Conservation (phyloP, 345 rosid species). For the Trapa bicornis region DNA sequence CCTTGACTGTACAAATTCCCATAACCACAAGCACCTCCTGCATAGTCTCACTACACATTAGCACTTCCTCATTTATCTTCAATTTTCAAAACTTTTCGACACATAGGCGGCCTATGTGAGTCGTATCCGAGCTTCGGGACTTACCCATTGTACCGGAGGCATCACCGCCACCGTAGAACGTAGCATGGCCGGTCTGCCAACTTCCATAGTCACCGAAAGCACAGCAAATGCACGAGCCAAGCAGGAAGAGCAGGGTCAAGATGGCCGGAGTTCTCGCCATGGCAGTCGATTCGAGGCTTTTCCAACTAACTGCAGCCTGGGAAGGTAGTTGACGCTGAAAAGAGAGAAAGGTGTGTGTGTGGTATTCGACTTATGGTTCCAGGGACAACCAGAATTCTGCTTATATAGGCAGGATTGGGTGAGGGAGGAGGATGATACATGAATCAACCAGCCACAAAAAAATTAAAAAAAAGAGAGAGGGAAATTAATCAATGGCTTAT, state of each 20-base stretch:
- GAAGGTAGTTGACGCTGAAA: constrained; percentile 4
- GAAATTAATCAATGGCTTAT: no score
- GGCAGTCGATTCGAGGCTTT: constrained; percentile 18
- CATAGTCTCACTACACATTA: no score
- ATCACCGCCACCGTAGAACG: constrained; percentile 72
- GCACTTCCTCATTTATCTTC: no score
- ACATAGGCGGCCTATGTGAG: no score
- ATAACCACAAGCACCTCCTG: constrained; percentile 82
- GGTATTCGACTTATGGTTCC: not conserved
- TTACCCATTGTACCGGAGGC: constrained; percentile 82
- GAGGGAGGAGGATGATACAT: no score
- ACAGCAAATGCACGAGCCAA: constrained; percentile 22
- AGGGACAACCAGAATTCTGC: not conserved
- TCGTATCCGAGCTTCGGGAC: not conserved
- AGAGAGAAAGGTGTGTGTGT: constrained; percentile 11
- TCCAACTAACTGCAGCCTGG: not conserved
- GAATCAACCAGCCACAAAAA: no score
- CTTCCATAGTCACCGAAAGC: constrained; percentile 47
- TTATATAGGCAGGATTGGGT: not conserved
- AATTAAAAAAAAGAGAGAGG: no score
- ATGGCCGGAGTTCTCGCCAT: constrained; percentile 9
- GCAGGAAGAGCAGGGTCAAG: constrained; percentile 18
- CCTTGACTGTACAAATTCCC: constrained; percentile 66
- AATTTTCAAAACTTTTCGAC: no score
- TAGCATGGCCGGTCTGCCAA: constrained; percentile 64